A percentile compares a stretch with the other conserved stretches of the same genome.
Evolutionary conservation across 352 stramenopile genomes (phyloP).

Genomic region (Achlya hypogyna): DNA sequence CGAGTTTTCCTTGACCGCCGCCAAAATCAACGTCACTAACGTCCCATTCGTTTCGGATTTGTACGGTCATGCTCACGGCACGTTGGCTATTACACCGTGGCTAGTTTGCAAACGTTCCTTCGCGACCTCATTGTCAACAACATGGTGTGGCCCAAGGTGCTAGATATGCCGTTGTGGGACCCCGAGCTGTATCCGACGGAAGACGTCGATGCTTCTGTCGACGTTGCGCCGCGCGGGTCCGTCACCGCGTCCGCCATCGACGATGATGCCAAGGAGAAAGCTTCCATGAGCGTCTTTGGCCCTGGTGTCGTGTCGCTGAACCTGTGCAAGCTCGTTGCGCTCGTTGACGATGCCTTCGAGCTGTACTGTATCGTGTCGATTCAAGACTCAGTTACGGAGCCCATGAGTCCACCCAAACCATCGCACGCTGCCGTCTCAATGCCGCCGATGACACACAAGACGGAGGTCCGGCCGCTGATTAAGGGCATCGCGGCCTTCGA

Average conservation of each 20-base stretch:
- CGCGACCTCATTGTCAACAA: constrained; percentile 64
- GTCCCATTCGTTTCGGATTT: constrained; percentile 74
- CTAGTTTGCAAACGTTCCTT: constrained; percentile 67
- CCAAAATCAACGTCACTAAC: constrained; percentile 79
- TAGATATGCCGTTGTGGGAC: constrained; percentile 63
- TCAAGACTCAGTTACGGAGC: neutral
- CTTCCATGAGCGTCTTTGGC: constrained; percentile 12
- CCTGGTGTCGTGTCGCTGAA: constrained; percentile 16
- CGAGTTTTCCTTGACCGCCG: constrained; percentile 68
- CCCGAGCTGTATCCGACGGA: constrained; percentile 7
- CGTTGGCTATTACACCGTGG: neutral
- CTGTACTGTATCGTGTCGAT: constrained; percentile 15
- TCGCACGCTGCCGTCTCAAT: neutral
- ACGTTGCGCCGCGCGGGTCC: no score
- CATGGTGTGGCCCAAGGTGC: constrained; percentile 67
- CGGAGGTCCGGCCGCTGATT: neutral
- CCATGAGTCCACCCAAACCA: neutral
- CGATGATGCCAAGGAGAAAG: neutral
- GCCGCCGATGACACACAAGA: constrained; percentile 14
- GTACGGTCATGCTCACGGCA: constrained; percentile 22
- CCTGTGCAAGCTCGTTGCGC: neutral
- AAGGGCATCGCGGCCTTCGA: neutral
- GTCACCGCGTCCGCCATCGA: neutral
- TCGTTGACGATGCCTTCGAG: neutral
- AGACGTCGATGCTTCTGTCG: no score